phyloP scores from a whole-genome alignment of 2,329 filamentous ascomycete species.

The Hypoxylon sp. region DNA sequence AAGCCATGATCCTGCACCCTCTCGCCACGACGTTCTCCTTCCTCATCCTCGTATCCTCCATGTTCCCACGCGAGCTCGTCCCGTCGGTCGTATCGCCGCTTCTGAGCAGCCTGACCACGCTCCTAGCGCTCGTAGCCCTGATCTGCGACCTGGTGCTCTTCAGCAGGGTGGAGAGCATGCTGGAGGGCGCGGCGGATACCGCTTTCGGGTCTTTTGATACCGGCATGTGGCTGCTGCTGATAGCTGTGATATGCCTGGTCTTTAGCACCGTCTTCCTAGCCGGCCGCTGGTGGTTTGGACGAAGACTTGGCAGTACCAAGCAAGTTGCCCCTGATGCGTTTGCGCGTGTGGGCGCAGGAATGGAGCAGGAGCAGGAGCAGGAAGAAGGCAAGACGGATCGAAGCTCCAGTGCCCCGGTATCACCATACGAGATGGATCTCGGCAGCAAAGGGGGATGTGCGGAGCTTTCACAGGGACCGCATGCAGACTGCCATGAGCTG shows the following conservation, averaged over 20 bases:
- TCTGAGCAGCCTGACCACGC: background rate
- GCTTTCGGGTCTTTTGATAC: conserved; percentile 6
- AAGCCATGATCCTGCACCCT: conserved; percentile 4
- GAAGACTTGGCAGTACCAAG: background rate
- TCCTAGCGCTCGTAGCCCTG: background rate
- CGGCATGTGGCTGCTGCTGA: conserved; percentile 3
- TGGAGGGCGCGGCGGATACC: background rate
- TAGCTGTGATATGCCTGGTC: background rate
- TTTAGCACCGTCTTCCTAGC: background rate
- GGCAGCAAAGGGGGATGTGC: background rate
- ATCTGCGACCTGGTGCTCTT: conserved; percentile 15
- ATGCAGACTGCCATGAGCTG: conserved; percentile 16
- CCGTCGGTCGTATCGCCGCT: background rate
- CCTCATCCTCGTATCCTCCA: background rate
- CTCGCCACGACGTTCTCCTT: conserved; percentile 3
- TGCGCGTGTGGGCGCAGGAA: background rate
- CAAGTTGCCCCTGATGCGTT: no score
- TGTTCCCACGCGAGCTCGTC: background rate
- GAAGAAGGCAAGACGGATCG: conserved; percentile 7
- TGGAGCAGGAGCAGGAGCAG: background rate
- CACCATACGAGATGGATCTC: conserved; percentile 14
- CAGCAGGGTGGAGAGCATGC: background rate
- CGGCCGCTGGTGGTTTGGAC: background rate
- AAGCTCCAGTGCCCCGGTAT: background rate
- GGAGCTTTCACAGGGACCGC: conserved; percentile 7